Conservation (phyloP, 2,329 filamentous ascomycete species). For the Thelonectria rubi region DNA sequence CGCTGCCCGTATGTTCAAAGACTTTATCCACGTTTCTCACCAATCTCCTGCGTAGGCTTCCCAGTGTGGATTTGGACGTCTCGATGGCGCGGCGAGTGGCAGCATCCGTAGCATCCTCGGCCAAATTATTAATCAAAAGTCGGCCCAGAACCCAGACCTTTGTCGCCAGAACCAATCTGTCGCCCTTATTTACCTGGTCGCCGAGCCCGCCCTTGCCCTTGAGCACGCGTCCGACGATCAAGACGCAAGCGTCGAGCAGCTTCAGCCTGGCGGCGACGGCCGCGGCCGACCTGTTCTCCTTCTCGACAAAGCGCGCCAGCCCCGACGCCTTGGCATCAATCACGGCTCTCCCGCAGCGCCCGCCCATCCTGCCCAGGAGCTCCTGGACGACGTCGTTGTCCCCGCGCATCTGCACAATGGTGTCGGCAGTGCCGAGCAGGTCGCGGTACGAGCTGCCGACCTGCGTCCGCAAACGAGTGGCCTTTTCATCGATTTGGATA, state of each 20-base stretch:
- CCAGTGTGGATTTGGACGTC: conserved; percentile 70
- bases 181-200: conserved; percentile 51
- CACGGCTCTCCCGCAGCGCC: conserved; percentile 76
- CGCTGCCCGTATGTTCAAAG: conserved; percentile 68
- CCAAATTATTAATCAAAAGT: conserved; percentile 77
- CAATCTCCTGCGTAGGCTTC: conserved; percentile 69
- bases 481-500: conserved; percentile 68
- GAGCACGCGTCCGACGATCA: conserved; percentile 60
- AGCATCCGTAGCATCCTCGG: conserved; percentile 53
- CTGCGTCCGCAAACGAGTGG: conserved; percentile 68
- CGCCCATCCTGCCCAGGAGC: conserved; percentile 76
- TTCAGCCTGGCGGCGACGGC: conserved; percentile 55
- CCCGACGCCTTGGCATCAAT: conserved; percentile 73
- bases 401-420: conserved; percentile 88
- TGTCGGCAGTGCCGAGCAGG: conserved; percentile 89
- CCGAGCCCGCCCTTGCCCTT: conserved; percentile 49
- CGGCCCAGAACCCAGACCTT: conserved; percentile 81
- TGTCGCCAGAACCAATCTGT: conserved; percentile 65
- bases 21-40: conserved; percentile 74
- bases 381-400: conserved; percentile 80
- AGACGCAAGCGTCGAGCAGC: conserved; percentile 61
- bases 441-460: conserved; percentile 82
- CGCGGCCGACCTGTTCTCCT: conserved; percentile 41
- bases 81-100: conserved; percentile 59
- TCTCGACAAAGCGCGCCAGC: conserved; percentile 57